phyloP scores from a whole-genome alignment of 768 basidiomycete species.

The Pleurotus tuber-regium region DNA sequence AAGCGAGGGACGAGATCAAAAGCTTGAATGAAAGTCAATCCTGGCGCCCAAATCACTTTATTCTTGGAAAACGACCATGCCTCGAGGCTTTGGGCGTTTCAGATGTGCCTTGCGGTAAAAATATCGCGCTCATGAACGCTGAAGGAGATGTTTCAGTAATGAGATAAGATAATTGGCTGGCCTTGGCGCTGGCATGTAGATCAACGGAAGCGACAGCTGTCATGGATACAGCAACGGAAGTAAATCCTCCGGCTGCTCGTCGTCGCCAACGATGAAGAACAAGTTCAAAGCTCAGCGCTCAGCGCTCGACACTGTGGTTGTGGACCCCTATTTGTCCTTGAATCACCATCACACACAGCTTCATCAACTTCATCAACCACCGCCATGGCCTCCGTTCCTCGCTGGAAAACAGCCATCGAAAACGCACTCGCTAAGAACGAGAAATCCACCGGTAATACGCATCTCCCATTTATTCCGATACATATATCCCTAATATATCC shows the following conservation, averaged over 20 bases:
- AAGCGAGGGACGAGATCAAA: background rate
- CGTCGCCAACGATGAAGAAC: background rate
- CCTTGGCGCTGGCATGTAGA: background rate
- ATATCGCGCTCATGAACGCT: background rate
- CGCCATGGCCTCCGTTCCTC: constrained; percentile 27
- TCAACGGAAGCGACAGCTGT: background rate
- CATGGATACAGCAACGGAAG: no score
- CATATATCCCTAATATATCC: background rate
- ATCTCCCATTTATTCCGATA: background rate
- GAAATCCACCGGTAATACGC: constrained; percentile 35
- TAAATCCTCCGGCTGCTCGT: background rate
- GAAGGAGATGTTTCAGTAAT: background rate
- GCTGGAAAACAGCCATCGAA: constrained; percentile 47
- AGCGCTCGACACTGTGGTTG: no score
- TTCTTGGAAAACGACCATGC: no score
- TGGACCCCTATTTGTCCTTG: no score
- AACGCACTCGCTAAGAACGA: constrained; percentile 38
- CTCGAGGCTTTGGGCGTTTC: constrained; percentile 1
- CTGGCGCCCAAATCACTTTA: background rate
- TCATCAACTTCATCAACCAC: no score
- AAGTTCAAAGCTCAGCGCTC: background rate
- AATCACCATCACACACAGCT: no score
- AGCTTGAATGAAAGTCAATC: background rate
- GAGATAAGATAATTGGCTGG: background rate
- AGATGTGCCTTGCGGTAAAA: background rate